Evolutionary conservation across 2,329 filamentous ascomycete genomes (phyloP), one percentile per base, ranked within the genome.

Genomic region (Colletotrichum melonis): DNA sequence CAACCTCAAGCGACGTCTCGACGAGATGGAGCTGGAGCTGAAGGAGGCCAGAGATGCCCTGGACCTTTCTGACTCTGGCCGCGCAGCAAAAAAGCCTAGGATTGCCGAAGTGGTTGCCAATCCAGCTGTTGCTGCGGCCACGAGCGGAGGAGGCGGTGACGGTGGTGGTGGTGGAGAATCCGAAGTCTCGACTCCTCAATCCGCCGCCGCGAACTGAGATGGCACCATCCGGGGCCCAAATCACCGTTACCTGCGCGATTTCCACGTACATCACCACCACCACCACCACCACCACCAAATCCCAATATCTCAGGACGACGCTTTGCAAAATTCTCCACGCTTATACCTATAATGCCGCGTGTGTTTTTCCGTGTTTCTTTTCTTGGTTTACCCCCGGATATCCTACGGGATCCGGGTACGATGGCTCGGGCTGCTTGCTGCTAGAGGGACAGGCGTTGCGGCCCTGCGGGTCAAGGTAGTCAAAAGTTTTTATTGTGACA

Each of bases 1-100:
- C 72, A 93, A 92, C 70, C 87, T 97, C 49, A 97, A 97, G 84
- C 89, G 93, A 63, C 91, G 93, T 63, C 86, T 97, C n/a, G 93
- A 94, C 70, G 94, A 97, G 76, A 85, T 95, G 56, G 93, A 96
- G 79, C 87, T 88, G 49, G 89, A 90, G 80, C 80, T 88, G 1
- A 86, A 85, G 65, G 83, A 73, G 14, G 65, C 49, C n/a, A 72
- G 68, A 30, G 67, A 74, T 16, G 67, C 69, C 38, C 35, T 74
- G 16, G 70, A 71, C 49, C 57, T 64, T 24, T 64, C 69, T 19
- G 74, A 75, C 19, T 63, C 66, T 16, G 74, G 66, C 24, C 54
- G 71, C 16, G 67, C 68, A 22, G 57, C 67, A 30, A 76, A 76
- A 58, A 75, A 74, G 63, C 74, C 69, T 19, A 68, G 72, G 30